Conservation (phyloP, 768 basidiomycete species). For the Cystobasidiopsis lactophilus region DNA sequence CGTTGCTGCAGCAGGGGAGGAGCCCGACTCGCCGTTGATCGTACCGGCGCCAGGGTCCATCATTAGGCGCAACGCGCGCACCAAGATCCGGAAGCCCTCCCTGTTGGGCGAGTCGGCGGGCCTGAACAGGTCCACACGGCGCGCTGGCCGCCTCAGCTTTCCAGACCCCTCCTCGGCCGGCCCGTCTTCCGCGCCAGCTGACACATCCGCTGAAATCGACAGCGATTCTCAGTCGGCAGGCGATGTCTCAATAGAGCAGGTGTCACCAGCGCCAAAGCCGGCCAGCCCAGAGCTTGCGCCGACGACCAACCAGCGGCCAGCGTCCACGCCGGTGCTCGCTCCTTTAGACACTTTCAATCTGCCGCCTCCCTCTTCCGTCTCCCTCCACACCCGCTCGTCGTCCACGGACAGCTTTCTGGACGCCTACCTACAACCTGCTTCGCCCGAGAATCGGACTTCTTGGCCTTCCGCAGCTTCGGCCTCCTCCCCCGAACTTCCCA, state of each 20-base stretch:
- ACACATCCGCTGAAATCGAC: background rate
- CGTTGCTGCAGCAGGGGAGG: slow-evolving; percentile 35
- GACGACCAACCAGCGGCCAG: too few relatives aligned
- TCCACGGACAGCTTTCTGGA: background rate
- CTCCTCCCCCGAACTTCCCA: too few relatives aligned
- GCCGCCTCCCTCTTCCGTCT: background rate
- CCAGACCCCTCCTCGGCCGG: background rate
- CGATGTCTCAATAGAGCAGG: too few relatives aligned
- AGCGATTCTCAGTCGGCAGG: too few relatives aligned
- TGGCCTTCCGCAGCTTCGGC: too few relatives aligned
- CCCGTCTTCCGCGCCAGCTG: background rate
- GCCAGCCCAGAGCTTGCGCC: background rate
- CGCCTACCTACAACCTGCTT: background rate
- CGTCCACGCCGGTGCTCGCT: too few relatives aligned
- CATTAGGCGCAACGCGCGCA: slow-evolving; percentile 72
- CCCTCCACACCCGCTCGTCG: background rate
- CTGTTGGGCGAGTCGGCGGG: slow-evolving; percentile 53
- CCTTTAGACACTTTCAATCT: background rate
- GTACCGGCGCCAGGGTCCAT: slow-evolving; percentile 66
- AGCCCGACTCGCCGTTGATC: slow-evolving; percentile 75
- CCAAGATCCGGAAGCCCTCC: slow-evolving; percentile 76
- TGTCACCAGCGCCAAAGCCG: background rate
- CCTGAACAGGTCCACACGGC: slow-evolving; percentile 60
- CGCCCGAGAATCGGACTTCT: background rate
- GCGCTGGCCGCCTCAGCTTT: slow-evolving; percentile 30